A percentile compares a stretch with the other conserved stretches of the same genome.
phyloP scores from a whole-genome alignment of 2,329 filamentous ascomycete species.

The Cladobotryum protrusum region DNA sequence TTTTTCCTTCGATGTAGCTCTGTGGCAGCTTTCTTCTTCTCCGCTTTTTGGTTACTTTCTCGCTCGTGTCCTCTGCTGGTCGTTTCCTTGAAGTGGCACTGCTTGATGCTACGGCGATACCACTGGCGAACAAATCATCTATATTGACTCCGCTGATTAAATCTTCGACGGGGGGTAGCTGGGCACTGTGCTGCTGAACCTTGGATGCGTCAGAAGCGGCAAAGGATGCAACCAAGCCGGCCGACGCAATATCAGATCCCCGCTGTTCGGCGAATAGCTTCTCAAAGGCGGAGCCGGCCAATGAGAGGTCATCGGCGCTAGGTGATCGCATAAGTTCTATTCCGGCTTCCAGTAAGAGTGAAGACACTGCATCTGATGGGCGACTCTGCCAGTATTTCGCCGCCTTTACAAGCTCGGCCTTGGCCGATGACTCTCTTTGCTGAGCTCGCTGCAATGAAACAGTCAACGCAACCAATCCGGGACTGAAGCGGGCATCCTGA shows the following conservation, averaged over 20 bases:
- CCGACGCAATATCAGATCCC: conserved; percentile 64
- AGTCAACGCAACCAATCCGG: conserved; percentile 74
- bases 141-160: conserved; percentile 58
- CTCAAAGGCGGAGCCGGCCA: conserved; percentile 74
- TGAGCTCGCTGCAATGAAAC: conserved; percentile 74
- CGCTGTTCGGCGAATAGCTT: conserved; percentile 60
- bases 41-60: conserved; percentile 48
- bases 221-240: conserved; percentile 80
- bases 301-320: conserved; percentile 57
- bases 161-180: conserved; percentile 55
- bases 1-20: conserved; percentile 69
- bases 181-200: conserved; percentile 47
- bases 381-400: conserved; percentile 73
- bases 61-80: conserved; percentile 26
- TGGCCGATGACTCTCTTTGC: conserved; percentile 65
- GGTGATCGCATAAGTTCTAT: conserved; percentile 73
- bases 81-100: conserved; percentile 44
- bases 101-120: conserved; percentile 43
- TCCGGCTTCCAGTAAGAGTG: conserved; percentile 76
- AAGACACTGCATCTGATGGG: conserved; percentile 37
- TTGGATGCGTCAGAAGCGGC: conserved; percentile 55
- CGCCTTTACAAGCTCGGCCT: conserved; percentile 69
- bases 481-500: conserved; percentile 69
- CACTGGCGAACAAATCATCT: conserved; percentile 56
- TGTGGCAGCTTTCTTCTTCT: conserved; percentile 62